Evolutionary conservation across 495 filamentous ascomycete genomes (phyloP).

Genomic region (Penicillium lagena): DNA sequence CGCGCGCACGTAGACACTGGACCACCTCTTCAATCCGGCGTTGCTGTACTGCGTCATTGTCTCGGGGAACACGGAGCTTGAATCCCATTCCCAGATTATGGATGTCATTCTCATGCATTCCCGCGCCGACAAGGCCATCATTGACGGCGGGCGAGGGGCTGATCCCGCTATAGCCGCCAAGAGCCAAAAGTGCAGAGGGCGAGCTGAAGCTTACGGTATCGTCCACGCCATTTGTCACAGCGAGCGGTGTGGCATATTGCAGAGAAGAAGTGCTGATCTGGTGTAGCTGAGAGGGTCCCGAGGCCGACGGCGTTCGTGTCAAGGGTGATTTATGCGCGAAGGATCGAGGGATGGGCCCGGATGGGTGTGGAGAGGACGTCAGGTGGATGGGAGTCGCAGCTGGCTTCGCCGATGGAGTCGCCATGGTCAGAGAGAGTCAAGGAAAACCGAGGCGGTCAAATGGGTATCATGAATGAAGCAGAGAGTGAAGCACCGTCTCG

Average conservation of each 20-base stretch:
- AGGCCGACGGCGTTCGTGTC: slow-evolving; percentile 34
- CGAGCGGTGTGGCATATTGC: slow-evolving; percentile 38
- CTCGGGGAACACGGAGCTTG: slow-evolving; percentile 35
- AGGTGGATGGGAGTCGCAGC: slow-evolving; percentile 42
- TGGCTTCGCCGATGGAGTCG: slow-evolving; percentile 41
- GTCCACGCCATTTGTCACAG: slow-evolving; percentile 26
- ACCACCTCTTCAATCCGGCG: slow-evolving; percentile 45
- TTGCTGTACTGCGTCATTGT: slow-evolving; percentile 47
- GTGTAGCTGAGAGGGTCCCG: slow-evolving; percentile 23
- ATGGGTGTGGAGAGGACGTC: slow-evolving; percentile 38
- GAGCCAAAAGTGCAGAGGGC: slow-evolving; percentile 37
- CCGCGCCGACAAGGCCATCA: slow-evolving; percentile 30
- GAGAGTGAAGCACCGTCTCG: too few relatives aligned
- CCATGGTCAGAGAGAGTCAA: slow-evolving; percentile 19
- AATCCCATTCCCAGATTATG: slow-evolving; percentile 37
- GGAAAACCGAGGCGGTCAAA: not conserved
- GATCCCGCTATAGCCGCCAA: slow-evolving; percentile 37
- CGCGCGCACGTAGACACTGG: slow-evolving; percentile 32
- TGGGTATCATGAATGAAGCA: too few relatives aligned
- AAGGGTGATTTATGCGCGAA: slow-evolving; percentile 41
- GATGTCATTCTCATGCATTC: slow-evolving; percentile 40
- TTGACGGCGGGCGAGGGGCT: slow-evolving; percentile 36
- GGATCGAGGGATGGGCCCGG: slow-evolving; percentile 31
- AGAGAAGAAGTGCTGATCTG: slow-evolving; percentile 26
- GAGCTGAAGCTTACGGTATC: slow-evolving; percentile 41